Base-by-base conservation (phyloP, 352 stramenopile genomes). In the Globisporangium uncinulatum region DNA sequence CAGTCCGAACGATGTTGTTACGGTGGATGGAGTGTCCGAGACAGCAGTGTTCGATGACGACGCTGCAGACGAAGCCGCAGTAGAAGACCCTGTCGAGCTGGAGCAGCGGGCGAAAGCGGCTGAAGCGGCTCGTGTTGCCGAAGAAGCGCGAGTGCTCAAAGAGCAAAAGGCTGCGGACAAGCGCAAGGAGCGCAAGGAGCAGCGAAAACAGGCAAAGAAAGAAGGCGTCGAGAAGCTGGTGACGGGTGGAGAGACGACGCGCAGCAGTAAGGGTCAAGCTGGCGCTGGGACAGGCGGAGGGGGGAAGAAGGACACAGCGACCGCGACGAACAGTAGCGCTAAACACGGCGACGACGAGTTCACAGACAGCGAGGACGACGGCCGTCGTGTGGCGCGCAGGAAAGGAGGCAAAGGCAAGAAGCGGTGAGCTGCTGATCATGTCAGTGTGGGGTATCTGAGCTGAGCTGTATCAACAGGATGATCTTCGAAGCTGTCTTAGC, bases 151-250 rank as follows among this genome's bases (percentile, higher is more conserved):
- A 17, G 55, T 86, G 31, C 72, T 90, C 57, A 92, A 90, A 53
- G 84, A 92, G 0, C 60, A 86, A 7, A 91, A 90, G 57, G 84
- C 84, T 1, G 84, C 82, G 0, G 79, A 91, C 31, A 92, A 92
- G 58, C 78, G 84, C 14, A 66, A 72, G 1, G 84, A 94, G 59
- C 82, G 84, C 21, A 94, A 94, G 65, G 80, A 87, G 42, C 75
- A 87, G 57, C 82, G 84, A 41, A 94, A 92, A 66, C 79, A 72
- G 41, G 79, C 87, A 58, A 90, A 89, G 58, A 86, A 92, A 50
- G 76, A 89, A 46, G 76, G 76, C n/a, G 76, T 89, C 11, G 75
- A 89, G 42, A 85, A 87, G 54, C 85, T 89, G 29, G 62, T 88
- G 19, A 71, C 21, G 19, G 43, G 76, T 73, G 71, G 24, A 87